These are phyloP conservation scores for Trichoderma simmonsii DNA, from an alignment of 2,329 filamentous ascomycete species.

Conservation along the genomic window DNA sequence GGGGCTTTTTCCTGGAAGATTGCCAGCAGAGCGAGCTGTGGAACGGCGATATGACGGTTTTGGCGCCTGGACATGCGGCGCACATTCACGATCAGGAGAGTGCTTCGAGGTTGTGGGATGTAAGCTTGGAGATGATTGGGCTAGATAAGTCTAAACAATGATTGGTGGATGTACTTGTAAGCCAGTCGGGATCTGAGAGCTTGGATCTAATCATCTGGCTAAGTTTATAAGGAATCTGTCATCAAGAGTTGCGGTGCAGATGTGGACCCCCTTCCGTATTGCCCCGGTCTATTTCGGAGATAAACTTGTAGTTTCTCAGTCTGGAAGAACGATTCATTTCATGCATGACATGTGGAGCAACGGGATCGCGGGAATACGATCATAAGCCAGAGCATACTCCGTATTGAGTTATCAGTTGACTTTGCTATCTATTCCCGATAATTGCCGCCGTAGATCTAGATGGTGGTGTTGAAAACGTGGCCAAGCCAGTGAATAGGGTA, in stretches of 20 bases:
- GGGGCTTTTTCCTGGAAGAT: background rate
- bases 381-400: too few species aligned
- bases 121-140: background rate
- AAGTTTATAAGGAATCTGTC: background rate
- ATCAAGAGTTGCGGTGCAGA: background rate
- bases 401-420: background rate
- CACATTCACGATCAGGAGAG: background rate
- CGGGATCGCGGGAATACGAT: too few species aligned
- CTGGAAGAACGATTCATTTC: too few species aligned
- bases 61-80: conserved; percentile 1
- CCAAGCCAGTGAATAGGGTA: too few species aligned
- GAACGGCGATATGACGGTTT: background rate
- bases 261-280: background rate
- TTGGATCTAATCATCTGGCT: accelerated
- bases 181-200: background rate
- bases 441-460: background rate
- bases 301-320: background rate
- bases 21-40: conserved; percentile 10
- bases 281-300: background rate
- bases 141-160: background rate
- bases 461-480: too few species aligned
- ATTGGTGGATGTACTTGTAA: too few species aligned
- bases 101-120: background rate
- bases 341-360: background rate
- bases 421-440: background rate